Percentiles rank a stretch among this genome's conserved stretches.
phyloP scores from a whole-genome alignment of 306 rosid species.

The Delonix regia region DNA sequence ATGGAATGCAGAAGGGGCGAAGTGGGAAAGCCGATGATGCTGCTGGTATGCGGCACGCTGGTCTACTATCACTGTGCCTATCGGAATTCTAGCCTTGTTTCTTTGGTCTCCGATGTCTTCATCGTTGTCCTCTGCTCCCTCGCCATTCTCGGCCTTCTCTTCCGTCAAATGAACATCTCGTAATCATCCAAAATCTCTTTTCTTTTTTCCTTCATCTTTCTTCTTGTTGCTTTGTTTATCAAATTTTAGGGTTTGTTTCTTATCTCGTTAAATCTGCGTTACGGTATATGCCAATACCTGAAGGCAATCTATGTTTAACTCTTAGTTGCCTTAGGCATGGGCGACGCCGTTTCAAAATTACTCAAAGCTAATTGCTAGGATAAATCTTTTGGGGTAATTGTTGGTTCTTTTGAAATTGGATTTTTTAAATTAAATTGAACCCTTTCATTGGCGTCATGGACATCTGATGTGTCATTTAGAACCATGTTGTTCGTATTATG shows the following conservation, averaged over 20 bases:
- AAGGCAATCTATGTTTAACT: neutral
- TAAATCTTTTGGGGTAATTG: neutral
- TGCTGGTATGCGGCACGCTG: constrained; percentile 61
- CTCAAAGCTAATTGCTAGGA: neutral
- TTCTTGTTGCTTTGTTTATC: neutral
- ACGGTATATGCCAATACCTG: neutral
- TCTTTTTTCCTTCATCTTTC: neutral
- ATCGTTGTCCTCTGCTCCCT: constrained; percentile 94
- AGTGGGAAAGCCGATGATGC: constrained; percentile 56
- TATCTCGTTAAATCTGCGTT: neutral
- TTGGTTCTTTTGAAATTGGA: too few relatives aligned
- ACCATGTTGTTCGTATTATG: neutral
- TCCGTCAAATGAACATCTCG: constrained; percentile 77
- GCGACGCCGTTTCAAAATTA: neutral
- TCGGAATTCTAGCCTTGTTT: constrained; percentile 65
- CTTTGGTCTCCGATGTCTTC: constrained; percentile 85
- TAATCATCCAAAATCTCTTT: neutral
- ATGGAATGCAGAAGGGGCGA: constrained; percentile 37
- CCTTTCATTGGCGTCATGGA: neutral
- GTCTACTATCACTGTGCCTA: constrained; percentile 90
- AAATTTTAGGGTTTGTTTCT: constrained; percentile 11
- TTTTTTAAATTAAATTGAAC: neutral
- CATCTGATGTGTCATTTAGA: neutral
- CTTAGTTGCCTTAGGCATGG: neutral
- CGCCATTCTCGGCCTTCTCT: constrained; percentile 95